Conservation (phyloP, 2,329 filamentous ascomycete genomes). For the Aspergillus brasiliensis region DNA sequence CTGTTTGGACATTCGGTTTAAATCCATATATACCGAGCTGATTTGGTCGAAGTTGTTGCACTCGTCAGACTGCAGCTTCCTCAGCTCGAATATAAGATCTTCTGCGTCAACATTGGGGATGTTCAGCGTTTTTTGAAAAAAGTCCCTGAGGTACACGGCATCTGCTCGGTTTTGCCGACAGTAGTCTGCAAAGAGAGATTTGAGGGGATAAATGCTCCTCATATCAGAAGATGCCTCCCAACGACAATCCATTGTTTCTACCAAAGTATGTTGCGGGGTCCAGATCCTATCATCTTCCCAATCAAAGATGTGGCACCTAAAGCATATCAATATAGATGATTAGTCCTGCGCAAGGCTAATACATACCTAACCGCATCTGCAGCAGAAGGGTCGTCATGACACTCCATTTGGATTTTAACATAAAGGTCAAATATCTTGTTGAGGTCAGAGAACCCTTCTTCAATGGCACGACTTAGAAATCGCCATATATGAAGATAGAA, state of each 20-base stretch:
- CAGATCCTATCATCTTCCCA: too few relatives aligned
- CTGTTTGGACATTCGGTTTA: background rate
- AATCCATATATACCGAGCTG: constrained; percentile 2
- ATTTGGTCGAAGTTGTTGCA: background rate
- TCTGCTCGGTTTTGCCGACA: background rate
- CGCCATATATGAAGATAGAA: constrained; percentile 7
- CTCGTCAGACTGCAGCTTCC: background rate
- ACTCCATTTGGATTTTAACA: constrained; percentile 1
- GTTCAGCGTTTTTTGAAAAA: constrained; percentile 6
- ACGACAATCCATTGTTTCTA: background rate
- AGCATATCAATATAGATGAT: too few relatives aligned
- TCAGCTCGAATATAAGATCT: constrained; percentile 8
- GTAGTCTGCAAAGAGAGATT: background rate
- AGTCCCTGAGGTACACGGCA: background rate
- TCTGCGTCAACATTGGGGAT: constrained; percentile 1
- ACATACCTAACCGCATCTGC: background rate
- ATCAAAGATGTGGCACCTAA: too few relatives aligned
- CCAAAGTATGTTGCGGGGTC: background rate
- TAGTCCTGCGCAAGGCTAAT: too few relatives aligned
- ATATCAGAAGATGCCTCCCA: constrained; percentile 8
- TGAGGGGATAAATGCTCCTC: constrained; percentile 1
- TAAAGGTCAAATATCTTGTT: constrained; percentile 12
- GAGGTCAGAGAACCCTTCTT: background rate
- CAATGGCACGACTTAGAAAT: background rate
- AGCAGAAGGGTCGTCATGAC: background rate